Evolutionary conservation across 164 flowering plant genomes (phyloP).

Genomic region (Paratinospora sagittata): DNA sequence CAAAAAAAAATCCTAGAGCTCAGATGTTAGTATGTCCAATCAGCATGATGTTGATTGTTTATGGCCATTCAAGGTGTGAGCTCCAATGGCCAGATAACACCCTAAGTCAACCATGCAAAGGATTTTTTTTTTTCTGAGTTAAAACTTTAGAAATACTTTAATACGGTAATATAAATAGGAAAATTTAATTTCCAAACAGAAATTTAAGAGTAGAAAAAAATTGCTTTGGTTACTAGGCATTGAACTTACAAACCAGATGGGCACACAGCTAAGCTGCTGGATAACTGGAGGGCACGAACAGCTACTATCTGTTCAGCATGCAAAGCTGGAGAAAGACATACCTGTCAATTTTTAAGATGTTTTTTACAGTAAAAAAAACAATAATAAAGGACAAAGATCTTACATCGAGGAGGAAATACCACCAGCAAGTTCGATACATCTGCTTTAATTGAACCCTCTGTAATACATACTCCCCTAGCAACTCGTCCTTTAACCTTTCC

Average conservation of each 20-base stretch:
- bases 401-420: constrained; percentile 85
- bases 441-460: constrained; percentile 44
- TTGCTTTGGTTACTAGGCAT: too few species aligned
- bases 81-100: background rate
- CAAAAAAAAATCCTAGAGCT: background rate
- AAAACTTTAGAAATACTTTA: background rate
- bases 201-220: background rate
- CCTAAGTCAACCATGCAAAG: constrained; percentile 4
- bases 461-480: constrained; percentile 77
- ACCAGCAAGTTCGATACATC: constrained; percentile 49
- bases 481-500: constrained; percentile 35
- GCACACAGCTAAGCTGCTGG: constrained; percentile 62
- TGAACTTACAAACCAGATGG: constrained; percentile 72
- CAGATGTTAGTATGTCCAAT: background rate
- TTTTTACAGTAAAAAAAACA: background rate
- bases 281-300: constrained; percentile 70
- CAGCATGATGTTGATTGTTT: background rate
- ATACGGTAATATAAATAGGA: background rate
- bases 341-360: constrained; percentile 5
- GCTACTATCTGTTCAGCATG: constrained; percentile 60
- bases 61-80: background rate
- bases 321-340: constrained; percentile 47
- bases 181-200: background rate
- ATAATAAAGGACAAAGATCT: constrained; percentile 16
- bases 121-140: background rate